Percentiles rank a stretch among this genome's conserved stretches.
Evolutionary conservation across 139 green algal genomes (phyloP).

Genomic region (Chlamydomonas incerta): DNA sequence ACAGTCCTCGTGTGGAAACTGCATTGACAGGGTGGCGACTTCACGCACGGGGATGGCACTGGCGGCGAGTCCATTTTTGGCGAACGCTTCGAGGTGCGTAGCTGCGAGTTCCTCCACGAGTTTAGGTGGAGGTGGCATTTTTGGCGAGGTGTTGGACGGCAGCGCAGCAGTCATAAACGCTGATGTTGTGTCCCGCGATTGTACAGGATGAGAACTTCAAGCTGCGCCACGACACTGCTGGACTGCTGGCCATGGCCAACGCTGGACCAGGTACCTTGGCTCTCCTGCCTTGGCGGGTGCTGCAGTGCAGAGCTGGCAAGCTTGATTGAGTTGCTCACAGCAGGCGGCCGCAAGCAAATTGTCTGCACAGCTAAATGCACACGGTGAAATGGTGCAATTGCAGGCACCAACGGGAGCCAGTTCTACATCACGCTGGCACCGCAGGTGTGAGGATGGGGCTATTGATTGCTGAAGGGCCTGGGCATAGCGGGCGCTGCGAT

Average conservation of each 20-base stretch:
- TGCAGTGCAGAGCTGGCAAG: too few relatives aligned
- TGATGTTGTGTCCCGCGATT: not conserved
- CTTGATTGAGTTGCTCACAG: too few relatives aligned
- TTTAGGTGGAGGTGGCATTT: not conserved
- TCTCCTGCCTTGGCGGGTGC: too few relatives aligned
- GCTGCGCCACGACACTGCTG: slow-evolving; percentile 61
- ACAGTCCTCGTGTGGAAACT: too few relatives aligned
- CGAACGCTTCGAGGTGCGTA: slow-evolving; percentile 66
- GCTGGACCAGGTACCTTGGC: slow-evolving; percentile 42
- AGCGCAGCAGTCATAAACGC: not conserved
- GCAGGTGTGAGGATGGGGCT: not conserved
- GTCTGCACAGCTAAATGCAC: too few relatives aligned
- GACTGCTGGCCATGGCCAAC: slow-evolving; percentile 78
- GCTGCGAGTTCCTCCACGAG: too few relatives aligned
- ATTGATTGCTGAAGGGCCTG: not conserved
- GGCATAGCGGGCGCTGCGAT: too few relatives aligned
- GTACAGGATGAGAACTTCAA: slow-evolving; percentile 72
- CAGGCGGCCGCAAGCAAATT: too few relatives aligned
- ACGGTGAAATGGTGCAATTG: too few relatives aligned
- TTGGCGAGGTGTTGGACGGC: too few relatives aligned
- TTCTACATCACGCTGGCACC: slow-evolving; percentile 68
- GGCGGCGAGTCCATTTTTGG: slow-evolving; percentile 90
- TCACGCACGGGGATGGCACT: slow-evolving; percentile 79
- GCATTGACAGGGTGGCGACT: slow-evolving; percentile 77
- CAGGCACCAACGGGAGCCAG: slow-evolving; percentile 73